Base-by-base conservation (phyloP, 257 asterid genomes). In the Forsythia suspensa region DNA sequence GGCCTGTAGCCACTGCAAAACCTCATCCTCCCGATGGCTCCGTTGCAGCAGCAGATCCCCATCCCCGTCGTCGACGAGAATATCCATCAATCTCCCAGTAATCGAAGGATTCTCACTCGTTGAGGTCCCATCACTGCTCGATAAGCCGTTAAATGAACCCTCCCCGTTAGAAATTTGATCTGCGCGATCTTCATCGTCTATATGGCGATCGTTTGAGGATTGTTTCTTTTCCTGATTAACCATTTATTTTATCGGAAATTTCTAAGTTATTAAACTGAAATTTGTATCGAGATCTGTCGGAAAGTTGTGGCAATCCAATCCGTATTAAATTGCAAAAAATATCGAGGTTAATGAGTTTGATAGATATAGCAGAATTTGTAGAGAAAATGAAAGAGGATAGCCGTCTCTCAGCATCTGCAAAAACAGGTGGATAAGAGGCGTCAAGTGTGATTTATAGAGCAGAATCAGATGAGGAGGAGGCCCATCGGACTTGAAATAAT, bases 1-100 rank as follows among this genome's bases (percentile, higher is more conserved):
- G 13, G 97, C 98, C 66, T 85, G 84, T 73, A 92, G 85, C 97
- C 97, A 96, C 67, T 82, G 97, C 72, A 89, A 52, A 82, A 96
- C 88, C 44, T 80, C 87, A 21, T 82, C 92, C 73, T 85, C 93
- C 65, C 89, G 67, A 66, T 86, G 90, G 70, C 70, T 63, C 70
- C 39, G 70, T 63, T 63, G 70, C 70, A 63, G 70, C 18, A 63
- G 70, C 16, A 63, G 38, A 63, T 63, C 70, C 70, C 70, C 70
- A 36, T 87, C 91, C 65, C 89, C 87, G 46, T 89, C 92, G 65
- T 83, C 93, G 84, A 73, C 81, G 21, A 86, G 72, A 57, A 88
- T 82, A 79, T 86, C 91, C 79, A 87, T 69, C 75, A 88, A 77
- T 81, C 94, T 70, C 86, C 86, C 86, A 75, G 92, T 83, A 37